Evolutionary conservation across 73 alveolate genomes (phyloP).

Genomic region (Diophrys appendiculata): DNA sequence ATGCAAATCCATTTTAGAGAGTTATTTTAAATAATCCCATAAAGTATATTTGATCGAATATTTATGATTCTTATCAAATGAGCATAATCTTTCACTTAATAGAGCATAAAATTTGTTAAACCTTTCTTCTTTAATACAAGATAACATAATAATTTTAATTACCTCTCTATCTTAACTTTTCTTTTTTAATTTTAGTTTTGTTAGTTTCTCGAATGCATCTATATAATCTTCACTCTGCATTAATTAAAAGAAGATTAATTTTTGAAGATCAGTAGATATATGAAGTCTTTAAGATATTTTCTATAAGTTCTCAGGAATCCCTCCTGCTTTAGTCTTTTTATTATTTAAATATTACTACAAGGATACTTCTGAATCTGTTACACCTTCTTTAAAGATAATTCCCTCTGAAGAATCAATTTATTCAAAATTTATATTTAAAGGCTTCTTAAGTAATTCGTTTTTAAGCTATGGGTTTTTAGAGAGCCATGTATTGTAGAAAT

Average conservation of each 20-base stretch:
- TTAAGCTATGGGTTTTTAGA: conserved; percentile 32
- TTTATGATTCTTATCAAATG: conserved; percentile 12
- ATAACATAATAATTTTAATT: conserved; percentile 28
- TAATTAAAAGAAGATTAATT: conserved; percentile 40
- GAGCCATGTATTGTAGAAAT: conserved; percentile 55
- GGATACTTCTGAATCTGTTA: too few relatives aligned
- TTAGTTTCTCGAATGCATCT: conserved; percentile 49
- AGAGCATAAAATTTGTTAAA: conserved; percentile 51
- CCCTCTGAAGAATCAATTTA: too few relatives aligned
- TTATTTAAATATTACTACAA: too few relatives aligned
- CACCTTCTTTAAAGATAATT: too few relatives aligned
- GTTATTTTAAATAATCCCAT: conserved; percentile 58
- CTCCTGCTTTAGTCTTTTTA: too few relatives aligned
- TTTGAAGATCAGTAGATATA: conserved; percentile 59
- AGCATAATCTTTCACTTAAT: conserved; percentile 17
- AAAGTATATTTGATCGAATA: conserved; percentile 60
- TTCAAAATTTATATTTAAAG: conserved; percentile 39
- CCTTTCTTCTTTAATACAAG: conserved; percentile 51
- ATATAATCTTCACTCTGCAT: conserved; percentile 57
- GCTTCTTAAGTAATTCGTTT: conserved; percentile 38
- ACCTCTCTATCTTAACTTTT: conserved; percentile 61
- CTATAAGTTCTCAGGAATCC: conserved; percentile 18
- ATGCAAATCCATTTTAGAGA: background rate
- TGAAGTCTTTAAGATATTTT: conserved; percentile 38
- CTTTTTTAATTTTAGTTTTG: conserved; percentile 51